Evolutionary conservation across 495 filamentous ascomycete species (phyloP).

Genomic region (Xylaria scruposa): DNA sequence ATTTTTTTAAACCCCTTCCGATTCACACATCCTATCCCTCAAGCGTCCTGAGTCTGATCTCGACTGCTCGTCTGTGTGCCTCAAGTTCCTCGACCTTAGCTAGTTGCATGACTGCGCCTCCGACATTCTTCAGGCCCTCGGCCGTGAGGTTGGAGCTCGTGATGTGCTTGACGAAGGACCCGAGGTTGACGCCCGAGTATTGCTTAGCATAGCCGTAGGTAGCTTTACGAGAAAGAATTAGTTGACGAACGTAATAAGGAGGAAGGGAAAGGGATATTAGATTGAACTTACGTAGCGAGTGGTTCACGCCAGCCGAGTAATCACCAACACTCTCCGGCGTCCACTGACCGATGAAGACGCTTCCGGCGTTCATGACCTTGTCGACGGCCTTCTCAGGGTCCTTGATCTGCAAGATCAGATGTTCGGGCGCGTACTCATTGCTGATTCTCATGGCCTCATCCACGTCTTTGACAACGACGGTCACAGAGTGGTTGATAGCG

Average conservation of each 20-base stretch:
- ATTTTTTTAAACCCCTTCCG: not conserved
- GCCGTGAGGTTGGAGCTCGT: slow-evolving; percentile 88
- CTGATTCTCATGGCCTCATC: slow-evolving; percentile 85
- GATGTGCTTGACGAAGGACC: slow-evolving; percentile 94
- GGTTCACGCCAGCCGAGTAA: slow-evolving; percentile 97
- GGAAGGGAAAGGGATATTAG: not conserved
- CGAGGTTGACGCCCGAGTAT: slow-evolving; percentile 96
- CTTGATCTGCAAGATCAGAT: slow-evolving; percentile 88
- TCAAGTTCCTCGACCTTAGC: slow-evolving; percentile 95
- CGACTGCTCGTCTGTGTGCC: slow-evolving; percentile 90
- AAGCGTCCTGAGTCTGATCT: slow-evolving; percentile 67
- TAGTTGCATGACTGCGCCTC: slow-evolving; percentile 88
- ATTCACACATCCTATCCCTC: not conserved
- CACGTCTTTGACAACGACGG: slow-evolving; percentile 78
- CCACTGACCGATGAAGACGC: slow-evolving; percentile 94
- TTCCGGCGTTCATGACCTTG: slow-evolving; percentile 90
- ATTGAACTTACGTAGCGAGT: slow-evolving; percentile 83
- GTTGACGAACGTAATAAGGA: not conserved
- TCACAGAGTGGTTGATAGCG: slow-evolving; percentile 90
- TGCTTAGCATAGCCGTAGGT: slow-evolving; percentile 98
- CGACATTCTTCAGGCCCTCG: slow-evolving; percentile 82
- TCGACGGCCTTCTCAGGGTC: slow-evolving; percentile 74
- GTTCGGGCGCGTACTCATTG: slow-evolving; percentile 97
- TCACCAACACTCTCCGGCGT: slow-evolving; percentile 97
- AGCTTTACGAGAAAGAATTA: slow-evolving; percentile 59